A percentile compares a stretch with the other conserved stretches of the same genome.
phyloP scores from a whole-genome alignment of 139 green algal genomes.

The Chlamydomonas eustigma region DNA sequence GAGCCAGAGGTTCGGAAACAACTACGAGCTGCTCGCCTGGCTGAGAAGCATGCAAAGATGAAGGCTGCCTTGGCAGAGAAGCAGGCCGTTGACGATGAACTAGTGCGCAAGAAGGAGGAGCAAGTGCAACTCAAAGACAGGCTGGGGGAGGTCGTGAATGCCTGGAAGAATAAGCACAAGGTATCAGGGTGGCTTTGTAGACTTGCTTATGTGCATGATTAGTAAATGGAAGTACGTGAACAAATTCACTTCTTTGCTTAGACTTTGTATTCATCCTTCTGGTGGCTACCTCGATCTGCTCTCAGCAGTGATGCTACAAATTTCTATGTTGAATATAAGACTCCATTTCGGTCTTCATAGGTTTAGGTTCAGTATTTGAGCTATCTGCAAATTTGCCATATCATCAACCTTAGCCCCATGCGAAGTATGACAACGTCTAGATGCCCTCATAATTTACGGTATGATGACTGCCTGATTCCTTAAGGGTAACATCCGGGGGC shows the following conservation, averaged over 20 bases:
- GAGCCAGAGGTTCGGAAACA: constrained; percentile 33
- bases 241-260: neutral
- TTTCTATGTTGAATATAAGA: neutral
- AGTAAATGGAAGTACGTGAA: neutral
- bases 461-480: constrained; percentile 9
- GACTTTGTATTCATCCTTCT: neutral
- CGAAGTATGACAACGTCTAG: neutral
- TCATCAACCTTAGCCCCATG: neutral
- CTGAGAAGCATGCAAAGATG: constrained; percentile 54
- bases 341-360: no score
- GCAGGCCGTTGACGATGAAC: constrained; percentile 46
- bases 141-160: constrained; percentile 55
- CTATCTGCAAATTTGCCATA: neutral
- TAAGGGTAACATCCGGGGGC: constrained; percentile 82
- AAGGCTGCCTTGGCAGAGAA: constrained; percentile 35
- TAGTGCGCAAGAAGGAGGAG: constrained; percentile 43
- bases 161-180: constrained; percentile 68
- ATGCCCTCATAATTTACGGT: neutral
- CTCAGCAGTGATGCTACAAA: neutral
- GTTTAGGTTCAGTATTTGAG: no score
- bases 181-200: neutral
- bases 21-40: constrained; percentile 30
- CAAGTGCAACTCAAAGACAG: constrained; percentile 57
- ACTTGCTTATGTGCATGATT: neutral
- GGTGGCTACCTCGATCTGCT: neutral